Percentiles rank a stretch among this genome's conserved stretches.
phyloP scores from a whole-genome alignment of 1,139 yeast genomes.

The Citeromyces siamensis region DNA sequence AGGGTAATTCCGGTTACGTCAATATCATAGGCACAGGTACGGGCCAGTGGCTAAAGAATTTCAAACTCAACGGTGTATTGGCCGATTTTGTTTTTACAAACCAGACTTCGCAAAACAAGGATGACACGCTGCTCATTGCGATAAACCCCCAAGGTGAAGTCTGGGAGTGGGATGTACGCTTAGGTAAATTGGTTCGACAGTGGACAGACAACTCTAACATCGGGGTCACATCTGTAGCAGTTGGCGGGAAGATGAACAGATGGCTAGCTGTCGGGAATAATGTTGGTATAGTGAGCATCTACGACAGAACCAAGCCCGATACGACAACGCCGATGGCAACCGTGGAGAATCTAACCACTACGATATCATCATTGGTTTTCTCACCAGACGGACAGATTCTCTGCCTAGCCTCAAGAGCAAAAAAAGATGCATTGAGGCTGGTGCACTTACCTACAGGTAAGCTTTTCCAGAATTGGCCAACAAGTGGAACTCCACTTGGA shows the following conservation, averaged over 20 bases:
- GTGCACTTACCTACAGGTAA: constrained; percentile 85
- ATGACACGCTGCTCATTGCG: constrained; percentile 43
- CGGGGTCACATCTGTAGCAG: constrained; percentile 64
- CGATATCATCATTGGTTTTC: constrained; percentile 64
- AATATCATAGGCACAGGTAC: constrained; percentile 64
- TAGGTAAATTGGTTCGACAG: constrained; percentile 36
- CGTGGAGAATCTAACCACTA: constrained; percentile 71
- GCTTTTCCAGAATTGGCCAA: constrained; percentile 94
- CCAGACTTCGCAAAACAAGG: constrained; percentile 14
- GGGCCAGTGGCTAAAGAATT: constrained; percentile 80
- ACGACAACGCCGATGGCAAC: constrained; percentile 37
- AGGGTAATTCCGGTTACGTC: constrained; percentile 87
- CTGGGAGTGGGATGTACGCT: constrained; percentile 68
- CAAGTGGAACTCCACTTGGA: constrained; percentile 92
- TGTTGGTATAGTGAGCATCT: constrained; percentile 83
- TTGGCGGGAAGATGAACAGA: constrained; percentile 70
- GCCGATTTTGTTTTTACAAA: constrained; percentile 66
- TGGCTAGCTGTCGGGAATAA: constrained; percentile 87
- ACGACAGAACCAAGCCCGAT: constrained; percentile 37
- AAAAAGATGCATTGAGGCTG: constrained; percentile 75
- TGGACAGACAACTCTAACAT: constrained; percentile 89
- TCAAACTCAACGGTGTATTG: constrained; percentile 76
- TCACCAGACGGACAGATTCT: constrained; percentile 85
- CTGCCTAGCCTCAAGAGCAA: constrained; percentile 75
- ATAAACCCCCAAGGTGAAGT: constrained; percentile 77